Base-by-base conservation (phyloP, 805 yeast genomes). In the Pichia thaimueangensis region DNA sequence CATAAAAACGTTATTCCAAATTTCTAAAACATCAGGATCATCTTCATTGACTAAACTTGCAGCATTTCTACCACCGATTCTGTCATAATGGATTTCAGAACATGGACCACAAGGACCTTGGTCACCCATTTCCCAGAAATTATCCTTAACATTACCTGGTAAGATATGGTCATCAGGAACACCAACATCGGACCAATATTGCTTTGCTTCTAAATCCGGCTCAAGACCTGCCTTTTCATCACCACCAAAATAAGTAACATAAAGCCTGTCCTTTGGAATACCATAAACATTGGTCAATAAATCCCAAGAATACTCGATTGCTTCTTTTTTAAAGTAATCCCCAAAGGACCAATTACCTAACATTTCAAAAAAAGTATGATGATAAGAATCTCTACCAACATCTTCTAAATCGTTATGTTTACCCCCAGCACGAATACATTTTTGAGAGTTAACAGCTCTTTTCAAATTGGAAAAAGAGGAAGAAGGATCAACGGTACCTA, bases 21-120 rank as follows among this genome's bases (percentile, higher is more conserved):
- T 82, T 70, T 93, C 99, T 55, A 93, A 73, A 45, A 93, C 99
- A 62, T 91, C 86, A 47, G 99, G 98, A 64, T 93, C 99, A 67
- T 93, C 99, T 80, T 78, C 78, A 63, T 93, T 93, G 56, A 93
- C 99, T 51, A 94, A 73, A 49, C 67, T 57, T 16, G 97, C 72
- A 42, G 97, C 98, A 59, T 93, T 91, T 72, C 99, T 82, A 45
- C 97, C 97, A 52, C 98, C 98, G 51, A 93, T 88, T 68, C 98
- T 81, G 67, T 93, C 99, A 64, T 87, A 93, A 66, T 93, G 99
- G 54, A 93, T 76, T 67, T 93, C 99, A 20, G 95, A 84, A 69
- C 98, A 94, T 40, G 99, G 99, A 49, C 99, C 99, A 72, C 99
- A 93, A 37, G 99, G 99, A 53, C 99, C 99, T 71, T 91, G 97